These are phyloP conservation scores for Fraxinus albicans DNA, from an alignment of 305 asterid species.

Conservation along the genomic window DNA sequence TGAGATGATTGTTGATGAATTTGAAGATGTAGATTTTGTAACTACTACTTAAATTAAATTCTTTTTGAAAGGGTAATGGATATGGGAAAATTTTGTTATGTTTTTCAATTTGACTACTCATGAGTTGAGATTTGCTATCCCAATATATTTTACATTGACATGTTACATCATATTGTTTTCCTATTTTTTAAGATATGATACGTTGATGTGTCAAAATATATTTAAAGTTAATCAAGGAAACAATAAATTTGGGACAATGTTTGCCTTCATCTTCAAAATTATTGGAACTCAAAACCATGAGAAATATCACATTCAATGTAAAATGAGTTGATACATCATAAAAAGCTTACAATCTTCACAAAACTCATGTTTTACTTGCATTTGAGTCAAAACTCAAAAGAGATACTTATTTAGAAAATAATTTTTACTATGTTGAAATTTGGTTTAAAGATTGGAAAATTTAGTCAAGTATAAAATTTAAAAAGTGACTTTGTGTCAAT, in stretches of 20 bases:
- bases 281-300: background rate
- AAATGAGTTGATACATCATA: background rate
- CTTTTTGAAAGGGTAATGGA: background rate
- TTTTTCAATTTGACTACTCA: background rate
- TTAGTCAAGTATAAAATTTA: too few species aligned
- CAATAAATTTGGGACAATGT: background rate
- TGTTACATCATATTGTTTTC: background rate
- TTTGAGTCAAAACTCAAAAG: background rate
- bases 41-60: background rate
- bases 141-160: too few species aligned
- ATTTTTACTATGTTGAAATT: background rate
- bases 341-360: background rate
- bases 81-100: background rate
- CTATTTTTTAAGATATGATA: background rate
- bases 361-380: background rate
- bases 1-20: background rate
- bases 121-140: background rate
- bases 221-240: background rate
- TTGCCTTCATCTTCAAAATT: background rate
- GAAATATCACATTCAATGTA: background rate
- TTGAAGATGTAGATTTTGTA: background rate
- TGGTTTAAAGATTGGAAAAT: too few species aligned
- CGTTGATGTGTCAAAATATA: background rate
- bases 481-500: too few species aligned
- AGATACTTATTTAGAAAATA: background rate